A percentile compares a stretch with the other conserved stretches of the same genome.
Conservation (phyloP, 306 rosid genomes). For the Prunus mira region DNA sequence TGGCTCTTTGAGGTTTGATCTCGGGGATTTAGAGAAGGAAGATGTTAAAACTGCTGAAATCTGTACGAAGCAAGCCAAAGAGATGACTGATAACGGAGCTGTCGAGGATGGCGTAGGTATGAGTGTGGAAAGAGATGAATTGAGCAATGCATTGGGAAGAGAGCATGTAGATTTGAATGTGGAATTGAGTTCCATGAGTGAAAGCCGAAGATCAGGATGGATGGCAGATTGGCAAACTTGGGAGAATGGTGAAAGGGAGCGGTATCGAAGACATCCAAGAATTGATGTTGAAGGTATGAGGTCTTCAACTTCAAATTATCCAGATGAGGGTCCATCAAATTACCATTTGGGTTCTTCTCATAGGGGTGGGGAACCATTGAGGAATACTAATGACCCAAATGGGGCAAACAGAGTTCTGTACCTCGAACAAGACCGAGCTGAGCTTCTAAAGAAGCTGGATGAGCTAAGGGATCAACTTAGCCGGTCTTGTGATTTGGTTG, state of each 20-base stretch:
- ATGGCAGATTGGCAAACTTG: constrained; percentile 51
- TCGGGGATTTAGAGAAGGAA: constrained; percentile 37
- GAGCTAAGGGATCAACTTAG: constrained; percentile 79
- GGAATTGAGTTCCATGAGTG: constrained; percentile 31
- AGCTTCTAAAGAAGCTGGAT: constrained; percentile 84
- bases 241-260: constrained; percentile 49
- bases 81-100: constrained; percentile 32
- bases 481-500: constrained; percentile 59
- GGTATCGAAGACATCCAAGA: constrained; percentile 36
- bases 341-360: constrained; percentile 33
- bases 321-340: constrained; percentile 65
- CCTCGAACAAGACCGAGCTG: constrained; percentile 85
- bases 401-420: constrained; percentile 49
- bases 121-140: constrained; percentile 32
- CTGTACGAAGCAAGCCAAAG: constrained; percentile 28
- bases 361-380: constrained; percentile 48
- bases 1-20: constrained; percentile 36
- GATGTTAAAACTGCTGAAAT: constrained; percentile 31
- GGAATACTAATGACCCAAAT: constrained; percentile 41
- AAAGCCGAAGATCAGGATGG: constrained; percentile 38
- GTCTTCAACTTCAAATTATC: constrained; percentile 57
- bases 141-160: constrained; percentile 38
- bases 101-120: constrained; percentile 33
- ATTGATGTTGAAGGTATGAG: constrained; percentile 56
- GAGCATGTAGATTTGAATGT: constrained; percentile 38